A percentile compares a stretch with the other conserved stretches of the same genome.
phyloP scores from a whole-genome alignment of 169 alveolate genomes.

The Plasmodium ovale region DNA sequence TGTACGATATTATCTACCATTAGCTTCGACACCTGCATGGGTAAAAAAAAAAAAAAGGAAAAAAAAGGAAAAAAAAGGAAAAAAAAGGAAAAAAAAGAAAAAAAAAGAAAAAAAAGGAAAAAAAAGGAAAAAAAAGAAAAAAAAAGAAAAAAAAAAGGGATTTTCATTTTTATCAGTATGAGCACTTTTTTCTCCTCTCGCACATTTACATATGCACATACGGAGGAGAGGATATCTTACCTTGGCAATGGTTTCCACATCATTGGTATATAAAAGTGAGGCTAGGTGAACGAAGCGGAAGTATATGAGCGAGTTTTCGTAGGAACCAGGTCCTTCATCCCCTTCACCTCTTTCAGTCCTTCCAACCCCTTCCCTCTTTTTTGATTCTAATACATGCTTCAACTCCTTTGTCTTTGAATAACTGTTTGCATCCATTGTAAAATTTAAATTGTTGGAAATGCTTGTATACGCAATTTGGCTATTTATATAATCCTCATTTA shows the following conservation, averaged over 20 bases:
- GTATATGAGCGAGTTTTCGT: constrained; percentile 48
- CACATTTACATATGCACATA: neutral
- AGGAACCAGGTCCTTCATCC: constrained; percentile 29
- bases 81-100: no score
- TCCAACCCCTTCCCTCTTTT: constrained; percentile 38
- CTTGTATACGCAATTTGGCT: constrained; percentile 49
- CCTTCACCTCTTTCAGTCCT: constrained; percentile 51
- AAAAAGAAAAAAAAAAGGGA: no score
- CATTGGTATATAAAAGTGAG: constrained; percentile 42
- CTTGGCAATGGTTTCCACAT: constrained; percentile 53
- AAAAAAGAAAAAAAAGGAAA: no score
- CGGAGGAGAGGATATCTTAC: neutral
- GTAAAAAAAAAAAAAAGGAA: neutral
- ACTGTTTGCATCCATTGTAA: constrained; percentile 24
- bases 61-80: neutral
- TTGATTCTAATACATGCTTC: constrained; percentile 39
- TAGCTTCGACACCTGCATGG: constrained; percentile 27
- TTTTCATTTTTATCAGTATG: no score
- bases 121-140: no score
- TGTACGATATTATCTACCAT: constrained; percentile 53
- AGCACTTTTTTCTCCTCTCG: no score
- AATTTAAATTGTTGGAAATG: constrained; percentile 37
- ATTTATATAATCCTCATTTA: constrained; percentile 35
- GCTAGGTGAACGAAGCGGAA: constrained; percentile 48
- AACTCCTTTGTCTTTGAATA: constrained; percentile 58